Conservation (phyloP, 495 filamentous ascomycete species). For the Pyrenula aspistea region DNA sequence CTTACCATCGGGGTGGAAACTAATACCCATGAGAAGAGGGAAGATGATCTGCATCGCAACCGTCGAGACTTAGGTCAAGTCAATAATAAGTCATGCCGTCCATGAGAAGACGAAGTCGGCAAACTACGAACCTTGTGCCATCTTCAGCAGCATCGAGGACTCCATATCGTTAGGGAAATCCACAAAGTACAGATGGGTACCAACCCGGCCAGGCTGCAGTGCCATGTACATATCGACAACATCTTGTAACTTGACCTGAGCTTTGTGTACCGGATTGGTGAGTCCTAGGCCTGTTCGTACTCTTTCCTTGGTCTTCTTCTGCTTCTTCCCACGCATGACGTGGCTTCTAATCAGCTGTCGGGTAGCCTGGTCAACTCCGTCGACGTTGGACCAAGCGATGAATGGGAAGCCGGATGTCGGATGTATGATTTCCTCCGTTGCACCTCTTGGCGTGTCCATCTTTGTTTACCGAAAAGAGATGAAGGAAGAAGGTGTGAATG, state of each 20-base stretch:
- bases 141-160: constrained; percentile 7
- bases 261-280: background rate
- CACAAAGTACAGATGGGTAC: constrained; percentile 13
- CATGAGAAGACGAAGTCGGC: background rate
- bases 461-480: background rate
- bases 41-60: constrained; percentile 24
- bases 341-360: constrained; percentile 31
- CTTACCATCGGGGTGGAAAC: constrained; percentile 16
- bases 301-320: constrained; percentile 1
- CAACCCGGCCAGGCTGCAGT: constrained; percentile 3
- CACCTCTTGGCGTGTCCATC: background rate
- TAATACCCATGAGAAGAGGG: constrained; percentile 21
- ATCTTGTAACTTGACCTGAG: background rate
- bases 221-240: background rate
- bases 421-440: background rate
- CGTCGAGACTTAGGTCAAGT: constrained; percentile 18
- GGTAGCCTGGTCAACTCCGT: constrained; percentile 11
- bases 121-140: constrained; percentile 9
- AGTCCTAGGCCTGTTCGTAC: background rate
- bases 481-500: background rate
- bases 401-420: background rate
- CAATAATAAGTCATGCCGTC: constrained; percentile 1
- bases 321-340: constrained; percentile 39
- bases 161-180: constrained; percentile 17
- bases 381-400: background rate